phyloP scores from a whole-genome alignment of 805 yeast species.

The Pichia membranifaciens region DNA sequence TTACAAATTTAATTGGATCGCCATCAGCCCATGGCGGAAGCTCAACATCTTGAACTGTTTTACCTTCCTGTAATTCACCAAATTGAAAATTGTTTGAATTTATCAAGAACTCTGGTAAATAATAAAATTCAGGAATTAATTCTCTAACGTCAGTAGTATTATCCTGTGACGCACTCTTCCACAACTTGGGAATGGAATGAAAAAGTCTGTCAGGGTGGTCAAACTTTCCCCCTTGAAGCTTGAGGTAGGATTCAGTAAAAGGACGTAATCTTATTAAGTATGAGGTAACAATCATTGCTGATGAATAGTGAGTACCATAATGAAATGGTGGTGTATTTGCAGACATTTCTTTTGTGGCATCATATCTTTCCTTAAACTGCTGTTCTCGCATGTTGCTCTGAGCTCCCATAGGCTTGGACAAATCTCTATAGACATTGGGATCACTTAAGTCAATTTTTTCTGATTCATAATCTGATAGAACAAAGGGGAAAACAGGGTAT shows the following conservation, averaged over 20 bases:
- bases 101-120: slow-evolving; percentile 67
- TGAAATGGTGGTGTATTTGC: slow-evolving; percentile 68
- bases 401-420: slow-evolving; percentile 90
- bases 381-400: slow-evolving; percentile 56
- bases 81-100: slow-evolving; percentile 64
- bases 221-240: slow-evolving; percentile 82
- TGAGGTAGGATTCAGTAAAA: slow-evolving; percentile 68
- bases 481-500: slow-evolving; percentile 91
- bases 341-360: slow-evolving; percentile 56
- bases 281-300: slow-evolving; percentile 89
- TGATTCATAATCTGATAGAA: slow-evolving; percentile 74
- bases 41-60: slow-evolving; percentile 50
- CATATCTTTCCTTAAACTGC: slow-evolving; percentile 65
- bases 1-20: slow-evolving; percentile 68
- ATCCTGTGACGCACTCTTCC: slow-evolving; percentile 75
- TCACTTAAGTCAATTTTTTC: slow-evolving; percentile 59
- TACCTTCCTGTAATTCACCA: slow-evolving; percentile 62
- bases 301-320: slow-evolving; percentile 89
- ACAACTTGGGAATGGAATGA: slow-evolving; percentile 66
- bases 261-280: slow-evolving; percentile 74
- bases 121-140: slow-evolving; percentile 80
- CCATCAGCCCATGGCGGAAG: slow-evolving; percentile 82
- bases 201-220: slow-evolving; percentile 85
- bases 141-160: slow-evolving; percentile 87
- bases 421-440: slow-evolving; percentile 61